A percentile compares a stretch with the other conserved stretches of the same genome.
These are phyloP conservation scores for Gloeopeniophorella convolvens DNA, from an alignment of 768 basidiomycete genomes.

Conservation along the genomic window DNA sequence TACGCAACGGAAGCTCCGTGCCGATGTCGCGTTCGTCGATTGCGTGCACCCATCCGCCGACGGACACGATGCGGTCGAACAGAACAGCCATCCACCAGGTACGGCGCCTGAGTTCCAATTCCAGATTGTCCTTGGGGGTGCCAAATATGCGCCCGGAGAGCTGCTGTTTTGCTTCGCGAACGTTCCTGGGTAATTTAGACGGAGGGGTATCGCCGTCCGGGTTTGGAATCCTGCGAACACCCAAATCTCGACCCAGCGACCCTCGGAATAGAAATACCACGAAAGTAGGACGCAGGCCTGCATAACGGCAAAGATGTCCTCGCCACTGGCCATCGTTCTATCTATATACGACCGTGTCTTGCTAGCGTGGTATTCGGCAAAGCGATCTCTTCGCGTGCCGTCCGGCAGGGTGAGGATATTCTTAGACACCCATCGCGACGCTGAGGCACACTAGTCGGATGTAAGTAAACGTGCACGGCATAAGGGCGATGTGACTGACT, in stretches of 20 bases:
- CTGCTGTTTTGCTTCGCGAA: conserved; percentile 60
- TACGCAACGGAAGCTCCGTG: conserved; percentile 73
- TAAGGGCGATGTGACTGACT: conserved; percentile 34
- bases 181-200: conserved; percentile 82
- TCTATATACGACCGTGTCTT: conserved; percentile 87
- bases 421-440: conserved; percentile 77
- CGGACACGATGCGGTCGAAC: conserved; percentile 68
- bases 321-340: conserved; percentile 83
- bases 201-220: conserved; percentile 72
- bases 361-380: conserved; percentile 81
- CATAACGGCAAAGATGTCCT: conserved; percentile 81
- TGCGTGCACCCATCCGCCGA: conserved; percentile 80
- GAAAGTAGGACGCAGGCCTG: conserved; percentile 82
- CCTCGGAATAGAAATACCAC: conserved; percentile 90
- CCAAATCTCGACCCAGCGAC: conserved; percentile 88
- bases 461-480: conserved; percentile 9
- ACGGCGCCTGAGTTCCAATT: conserved; percentile 70
- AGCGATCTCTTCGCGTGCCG: conserved; percentile 73
- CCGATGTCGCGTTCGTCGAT: conserved; percentile 81
- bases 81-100: conserved; percentile 92
- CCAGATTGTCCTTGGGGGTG: conserved; percentile 71
- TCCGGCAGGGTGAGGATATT: conserved; percentile 61
- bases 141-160: conserved; percentile 73
- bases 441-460: conserved; percentile 61
- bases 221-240: conserved; percentile 84